Percentiles rank a stretch among this genome's conserved stretches.
phyloP scores from a whole-genome alignment of 768 basidiomycete genomes.

The Neoboletus subvelutipes region DNA sequence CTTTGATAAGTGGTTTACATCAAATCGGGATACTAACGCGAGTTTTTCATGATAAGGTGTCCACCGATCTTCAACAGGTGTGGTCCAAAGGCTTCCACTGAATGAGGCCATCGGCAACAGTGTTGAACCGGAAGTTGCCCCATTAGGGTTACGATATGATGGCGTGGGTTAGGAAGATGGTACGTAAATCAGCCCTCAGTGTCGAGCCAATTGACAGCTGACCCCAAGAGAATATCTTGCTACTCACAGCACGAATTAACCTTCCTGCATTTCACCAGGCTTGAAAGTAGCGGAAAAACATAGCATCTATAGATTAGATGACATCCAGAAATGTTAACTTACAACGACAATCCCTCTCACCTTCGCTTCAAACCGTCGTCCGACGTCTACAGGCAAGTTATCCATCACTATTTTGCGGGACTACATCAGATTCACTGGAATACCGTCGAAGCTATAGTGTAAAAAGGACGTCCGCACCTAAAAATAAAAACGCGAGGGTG shows the following conservation, averaged over 20 bases:
- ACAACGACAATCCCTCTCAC: not conserved
- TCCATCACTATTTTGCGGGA: not conserved
- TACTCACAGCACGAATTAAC: not conserved
- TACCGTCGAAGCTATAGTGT: not conserved
- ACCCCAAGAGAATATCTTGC: not conserved
- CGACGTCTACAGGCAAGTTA: not conserved
- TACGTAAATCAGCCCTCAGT: constrained; percentile 3
- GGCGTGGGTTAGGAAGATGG: not conserved
- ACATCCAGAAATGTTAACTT: not conserved
- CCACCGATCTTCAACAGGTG: not conserved
- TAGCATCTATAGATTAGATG: not conserved
- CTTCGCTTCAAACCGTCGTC: not conserved
- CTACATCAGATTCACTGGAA: not conserved
- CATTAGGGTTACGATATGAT: not conserved
- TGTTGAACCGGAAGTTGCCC: not conserved
- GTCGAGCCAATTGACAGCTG: not conserved
- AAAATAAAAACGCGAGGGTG: not conserved
- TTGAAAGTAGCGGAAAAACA: not conserved
- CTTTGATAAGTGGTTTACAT: not conserved
- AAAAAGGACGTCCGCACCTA: not conserved
- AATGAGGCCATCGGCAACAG: not conserved
- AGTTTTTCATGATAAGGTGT: not conserved
- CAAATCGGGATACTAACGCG: not conserved
- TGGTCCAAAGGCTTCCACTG: not conserved
- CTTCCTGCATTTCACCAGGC: not conserved